A percentile compares a stretch with the other conserved stretches of the same genome.
These are phyloP conservation scores for Apiospora kogelbergensis DNA, from an alignment of 2,329 filamentous ascomycete genomes.

Conservation along the genomic window DNA sequence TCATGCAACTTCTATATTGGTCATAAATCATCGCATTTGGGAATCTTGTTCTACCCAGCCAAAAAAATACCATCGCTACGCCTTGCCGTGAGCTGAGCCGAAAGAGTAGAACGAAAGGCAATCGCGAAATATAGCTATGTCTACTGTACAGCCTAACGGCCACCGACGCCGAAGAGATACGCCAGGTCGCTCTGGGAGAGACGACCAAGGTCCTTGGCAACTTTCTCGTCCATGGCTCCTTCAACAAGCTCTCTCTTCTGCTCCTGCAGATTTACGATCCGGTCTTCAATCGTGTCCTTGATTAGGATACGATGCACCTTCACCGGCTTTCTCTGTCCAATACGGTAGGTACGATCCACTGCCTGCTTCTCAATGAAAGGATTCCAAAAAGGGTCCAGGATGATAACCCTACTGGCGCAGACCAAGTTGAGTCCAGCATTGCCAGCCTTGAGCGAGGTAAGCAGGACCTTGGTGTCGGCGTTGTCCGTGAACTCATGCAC, in stretches of 20 bases:
- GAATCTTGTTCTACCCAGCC: not conserved
- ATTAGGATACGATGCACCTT: constrained; percentile 79
- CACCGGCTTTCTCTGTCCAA: constrained; percentile 75
- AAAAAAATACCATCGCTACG: not conserved
- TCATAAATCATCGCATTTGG: not conserved
- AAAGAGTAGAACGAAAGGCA: not conserved
- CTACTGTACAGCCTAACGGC: not conserved
- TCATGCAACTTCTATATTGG: not conserved
- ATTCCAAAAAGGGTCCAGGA: constrained; percentile 94
- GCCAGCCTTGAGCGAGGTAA: constrained; percentile 77
- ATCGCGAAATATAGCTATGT: not conserved
- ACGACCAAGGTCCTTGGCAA: constrained; percentile 63
- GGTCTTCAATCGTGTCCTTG: constrained; percentile 79
- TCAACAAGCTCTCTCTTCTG: constrained; percentile 77
- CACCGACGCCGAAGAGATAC: constrained; percentile 61
- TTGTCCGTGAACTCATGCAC: constrained; percentile 65
- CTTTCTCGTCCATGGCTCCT: constrained; percentile 75
- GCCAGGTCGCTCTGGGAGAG: constrained; percentile 66
- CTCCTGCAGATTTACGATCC: constrained; percentile 77
- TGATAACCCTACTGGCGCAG: constrained; percentile 80
- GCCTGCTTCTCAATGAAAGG: constrained; percentile 92
- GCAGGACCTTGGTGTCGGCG: constrained; percentile 63
- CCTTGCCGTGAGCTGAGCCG: not conserved
- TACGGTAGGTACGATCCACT: constrained; percentile 84
- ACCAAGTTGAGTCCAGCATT: constrained; percentile 87